phyloP scores from a whole-genome alignment of 768 basidiomycete species.

The Auriculariales sp. region DNA sequence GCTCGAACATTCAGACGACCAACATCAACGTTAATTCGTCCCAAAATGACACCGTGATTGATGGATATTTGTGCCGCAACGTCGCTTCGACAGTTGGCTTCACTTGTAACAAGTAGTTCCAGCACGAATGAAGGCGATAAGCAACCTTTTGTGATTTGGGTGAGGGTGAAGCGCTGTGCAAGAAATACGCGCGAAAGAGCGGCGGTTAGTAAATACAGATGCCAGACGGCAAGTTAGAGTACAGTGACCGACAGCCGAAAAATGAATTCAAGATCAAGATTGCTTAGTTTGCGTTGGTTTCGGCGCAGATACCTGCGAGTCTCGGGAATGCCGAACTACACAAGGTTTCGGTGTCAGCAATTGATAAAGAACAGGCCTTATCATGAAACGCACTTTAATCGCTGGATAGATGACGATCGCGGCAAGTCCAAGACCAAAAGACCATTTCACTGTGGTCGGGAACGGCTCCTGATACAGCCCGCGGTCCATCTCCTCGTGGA shows the following conservation, averaged over 20 bases:
- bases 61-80: no score
- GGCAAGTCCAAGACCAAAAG: slow-evolving; percentile 45
- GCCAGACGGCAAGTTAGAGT: background rate
- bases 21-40: no score
- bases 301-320: background rate
- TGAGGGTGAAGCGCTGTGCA: no score
- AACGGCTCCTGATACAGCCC: slow-evolving; percentile 53
- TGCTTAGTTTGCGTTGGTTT: background rate
- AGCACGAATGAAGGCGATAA: no score
- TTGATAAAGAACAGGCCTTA: background rate
- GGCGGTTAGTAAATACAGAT: no score
- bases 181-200: no score
- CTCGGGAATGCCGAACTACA: background rate
- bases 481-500: slow-evolving; percentile 75
- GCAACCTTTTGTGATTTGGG: no score
- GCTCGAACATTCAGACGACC: no score
- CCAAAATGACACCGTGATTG: no score
- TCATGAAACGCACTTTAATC: slow-evolving; percentile 34
- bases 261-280: background rate
- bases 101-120: no score
- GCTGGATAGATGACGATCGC: slow-evolving; percentile 56
- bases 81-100: no score
- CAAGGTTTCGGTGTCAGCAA: no score
- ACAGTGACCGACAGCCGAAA: background rate
- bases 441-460: slow-evolving; percentile 46